Evolutionary conservation across 495 filamentous ascomycete species (phyloP).

Genomic region (Corynascus novoguineensis): DNA sequence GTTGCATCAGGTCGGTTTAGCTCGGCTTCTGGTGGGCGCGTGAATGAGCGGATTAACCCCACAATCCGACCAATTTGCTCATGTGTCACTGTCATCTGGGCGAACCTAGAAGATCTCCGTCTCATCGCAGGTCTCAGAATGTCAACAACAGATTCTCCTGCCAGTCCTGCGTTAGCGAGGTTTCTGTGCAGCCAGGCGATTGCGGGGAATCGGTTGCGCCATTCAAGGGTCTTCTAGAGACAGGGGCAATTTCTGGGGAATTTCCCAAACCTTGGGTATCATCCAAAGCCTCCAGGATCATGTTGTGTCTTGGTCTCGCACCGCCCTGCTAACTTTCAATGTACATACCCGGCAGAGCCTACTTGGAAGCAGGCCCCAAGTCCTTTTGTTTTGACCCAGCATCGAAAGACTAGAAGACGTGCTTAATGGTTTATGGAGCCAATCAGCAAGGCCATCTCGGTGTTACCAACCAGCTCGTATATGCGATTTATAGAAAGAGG

Average conservation of each 20-base stretch:
- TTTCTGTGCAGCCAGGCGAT: neutral
- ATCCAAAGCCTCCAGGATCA: neutral
- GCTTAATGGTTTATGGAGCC: neutral
- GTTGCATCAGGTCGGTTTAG: neutral
- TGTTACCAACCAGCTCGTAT: slow-evolving; percentile 1
- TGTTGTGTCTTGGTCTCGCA: neutral
- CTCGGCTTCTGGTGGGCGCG: neutral
- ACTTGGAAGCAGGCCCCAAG: neutral
- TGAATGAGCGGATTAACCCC: neutral
- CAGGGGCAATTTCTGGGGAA: slow-evolving; percentile 7
- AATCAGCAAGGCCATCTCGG: neutral
- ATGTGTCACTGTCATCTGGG: neutral
- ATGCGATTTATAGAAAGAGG: neutral
- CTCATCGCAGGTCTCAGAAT: neutral
- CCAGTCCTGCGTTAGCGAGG: neutral
- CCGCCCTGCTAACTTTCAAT: no score
- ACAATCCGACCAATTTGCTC: neutral
- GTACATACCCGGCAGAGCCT: no score
- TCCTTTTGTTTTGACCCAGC: neutral
- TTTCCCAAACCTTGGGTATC: neutral
- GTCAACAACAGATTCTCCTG: neutral
- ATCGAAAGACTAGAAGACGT: neutral
- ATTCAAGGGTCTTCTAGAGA: slow-evolving; percentile 4
- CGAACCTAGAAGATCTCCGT: neutral
- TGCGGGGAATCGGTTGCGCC: slow-evolving; percentile 10